Evolutionary conservation across 805 yeast genomes (phyloP), one percentile per base, ranked within the genome.

Genomic region (Lipomyces lipofer): DNA sequence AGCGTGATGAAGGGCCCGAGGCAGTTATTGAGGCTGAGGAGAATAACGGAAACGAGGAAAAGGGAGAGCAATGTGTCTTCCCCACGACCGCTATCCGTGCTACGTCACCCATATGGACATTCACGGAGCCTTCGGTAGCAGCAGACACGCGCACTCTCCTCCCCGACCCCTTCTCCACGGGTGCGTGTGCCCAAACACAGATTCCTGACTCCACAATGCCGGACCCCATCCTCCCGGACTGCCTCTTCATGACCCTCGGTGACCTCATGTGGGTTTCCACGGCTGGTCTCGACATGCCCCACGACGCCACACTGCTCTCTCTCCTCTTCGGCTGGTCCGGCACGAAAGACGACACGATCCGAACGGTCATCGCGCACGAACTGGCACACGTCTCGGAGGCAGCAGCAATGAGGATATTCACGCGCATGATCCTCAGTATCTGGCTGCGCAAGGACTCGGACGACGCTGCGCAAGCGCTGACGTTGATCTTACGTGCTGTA

Each of bases 221-320:
- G 19, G 60, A 58, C 19, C 57, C 62, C 24, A 58, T 58, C 27
- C 40, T 58, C 8, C 62, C 62, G 1, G 62, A 58, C 30, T 58
- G 62, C 25, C 25, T 58, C 35, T 58, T 58, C 43, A 27, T 33
- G 22, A 46, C 49, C 19, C 40, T 58, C 5, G 62, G 60, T 25
- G 56, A 54, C 10, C 40, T 58, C 21, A 58, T 58, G 56, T 58
- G 53, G 47, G 43, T 25, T 7, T 54, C 59, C 5, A 45, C 28
- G n/a, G 13, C 29, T 13, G 51, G 47, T 3, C 46, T 54, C 13
- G 50, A 35, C 13, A 24, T 46, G 21, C 4, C 29, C n/a, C 21
- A 10, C n/a, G 36, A 46, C 13, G 44, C 45, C 4, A 29, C 40
- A 28, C n/a, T 49, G 7, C 25, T 54, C 12, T 52, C 43, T 13